Evolutionary conservation across 2,329 filamentous ascomycete species (phyloP), one percentile per base, ranked within the genome.

Genomic region (Fusarium sp.): DNA sequence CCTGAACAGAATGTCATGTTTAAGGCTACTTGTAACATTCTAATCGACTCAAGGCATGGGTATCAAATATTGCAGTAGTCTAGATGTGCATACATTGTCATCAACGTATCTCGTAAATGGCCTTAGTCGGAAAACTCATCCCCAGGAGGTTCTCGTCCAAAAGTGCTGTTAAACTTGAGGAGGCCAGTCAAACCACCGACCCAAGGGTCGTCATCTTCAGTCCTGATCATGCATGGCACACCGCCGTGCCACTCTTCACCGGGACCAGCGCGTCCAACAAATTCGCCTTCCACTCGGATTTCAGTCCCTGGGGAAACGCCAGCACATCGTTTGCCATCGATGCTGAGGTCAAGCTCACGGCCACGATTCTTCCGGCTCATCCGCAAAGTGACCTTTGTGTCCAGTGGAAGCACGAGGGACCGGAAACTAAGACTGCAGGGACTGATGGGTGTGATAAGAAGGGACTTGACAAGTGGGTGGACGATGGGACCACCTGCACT

Each of bases 81-180:
- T 59, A 54, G 20, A 59, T 59, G 20, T 54, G n/a, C 34, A 53
- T 43, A 51, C 47, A 48, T 28, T 28, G 27, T 32, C 59, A 28
- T 40, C 49, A 27, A 16, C 30, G 20, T 21, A 37, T 55, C 45
- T 59, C 55, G 20, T 41, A 42, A 11, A 16, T 53, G 4, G 40
- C 16, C 51, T 71, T 74, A 78, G 47, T 77, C 75, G 5, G 57
- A 42, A 46, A 66, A 74, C 27, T 79, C 77, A 48, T 79, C 77
- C 6, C 72, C 77, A 3, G 72, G 66, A 21, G 78, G 74, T 30
- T 80, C 79, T 63, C 79, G 72, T 28, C 96, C 96, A 84, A 98
- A 98, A 0, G 95, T 94, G 81, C 97, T 93, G 79, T 99, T 99
- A 79, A 98, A 99, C 82, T 99, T 99, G 73, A 99, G 82, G 75